Base-by-base conservation (phyloP, 2,329 filamentous ascomycete genomes). In the Pestalotiopsis sp. region DNA sequence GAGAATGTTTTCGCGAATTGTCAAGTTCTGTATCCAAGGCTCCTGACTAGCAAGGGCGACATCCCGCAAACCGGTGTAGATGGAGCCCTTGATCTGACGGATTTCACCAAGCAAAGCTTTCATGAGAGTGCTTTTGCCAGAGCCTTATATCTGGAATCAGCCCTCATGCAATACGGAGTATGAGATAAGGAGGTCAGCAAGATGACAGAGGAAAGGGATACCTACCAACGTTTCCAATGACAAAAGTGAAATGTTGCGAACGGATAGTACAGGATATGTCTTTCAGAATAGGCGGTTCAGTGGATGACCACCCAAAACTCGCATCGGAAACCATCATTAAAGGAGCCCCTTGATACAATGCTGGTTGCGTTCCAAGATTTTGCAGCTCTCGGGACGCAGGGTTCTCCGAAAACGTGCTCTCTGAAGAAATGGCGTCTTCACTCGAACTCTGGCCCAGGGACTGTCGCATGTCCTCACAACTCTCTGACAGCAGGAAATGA, bases 121-220 rank as follows among this genome's bases (percentile, higher is more conserved):
- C 14, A 84, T 69, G 0, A 84, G 70, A 0, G 77, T 78, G 0
- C 81, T 80, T 63, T 85, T 85, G 23, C 83, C 83, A 25, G 80
- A 80, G 1, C 82, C 83, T 68, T 17, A n/a, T 52, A 20, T 20
- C 6, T 52, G 7, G 45, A 6, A 52, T 52, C 17, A 52, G 45
- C 45, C 20, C 2, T 52, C 17, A 5, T n/a, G n/a, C 41, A 49
- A n/a, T 14, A 52, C 45, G 14, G 14, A 52, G 11, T 20, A n/a
- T n/a, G 45, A n/a, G 17, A 52, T 52, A 3, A n/a, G 17, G 20
- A 6, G n/a, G 17, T 2, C 20, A 9, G 17, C 3, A 52, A 9
- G 23, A n/a, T 9, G 45, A 20, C 6, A 52, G n/a, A 9, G 45
- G 3, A 45, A n/a, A n/a, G 45, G 45, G 2, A n/a, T n/a, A 52